These are phyloP conservation scores for Colletotrichum endophyticum DNA, from an alignment of 2,329 filamentous ascomycete species.

Conservation along the genomic window DNA sequence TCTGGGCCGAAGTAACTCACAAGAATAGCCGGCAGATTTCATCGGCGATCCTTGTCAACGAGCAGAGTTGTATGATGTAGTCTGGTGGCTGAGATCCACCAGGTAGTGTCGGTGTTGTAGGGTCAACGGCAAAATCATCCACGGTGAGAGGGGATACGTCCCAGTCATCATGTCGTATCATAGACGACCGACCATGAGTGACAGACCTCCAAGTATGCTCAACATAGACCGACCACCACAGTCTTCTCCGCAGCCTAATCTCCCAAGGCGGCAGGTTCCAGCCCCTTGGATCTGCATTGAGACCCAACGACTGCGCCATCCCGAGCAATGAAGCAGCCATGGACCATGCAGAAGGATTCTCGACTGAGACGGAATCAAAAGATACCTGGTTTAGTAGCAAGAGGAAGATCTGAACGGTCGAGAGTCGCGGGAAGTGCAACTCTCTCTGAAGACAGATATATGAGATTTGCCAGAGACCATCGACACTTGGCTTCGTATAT, in stretches of 20 bases:
- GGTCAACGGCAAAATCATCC: neutral
- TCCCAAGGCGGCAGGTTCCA: neutral
- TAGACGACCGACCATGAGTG: neutral
- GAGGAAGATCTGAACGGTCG: neutral
- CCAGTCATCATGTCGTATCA: neutral
- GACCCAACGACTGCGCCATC: neutral
- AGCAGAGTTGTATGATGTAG: neutral
- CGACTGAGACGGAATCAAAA: neutral
- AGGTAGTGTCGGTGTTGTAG: fast-evolving
- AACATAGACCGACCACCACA: neutral
- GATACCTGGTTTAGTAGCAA: neutral
- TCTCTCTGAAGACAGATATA: neutral
- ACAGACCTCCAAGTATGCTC: neutral
- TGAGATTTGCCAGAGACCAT: neutral
- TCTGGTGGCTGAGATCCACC: neutral
- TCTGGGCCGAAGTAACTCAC: neutral
- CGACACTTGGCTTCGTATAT: neutral
- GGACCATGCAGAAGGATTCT: neutral
- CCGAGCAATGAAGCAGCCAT: neutral
- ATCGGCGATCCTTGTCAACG: neutral
- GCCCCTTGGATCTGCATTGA: neutral
- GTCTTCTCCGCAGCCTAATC: neutral
- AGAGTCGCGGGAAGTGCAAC: neutral
- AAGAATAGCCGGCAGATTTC: neutral
- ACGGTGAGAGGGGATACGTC: neutral